These are phyloP conservation scores for Chenopodium berlandieri DNA, from an alignment of 148 eudicot genomes.

Conservation along the genomic window DNA sequence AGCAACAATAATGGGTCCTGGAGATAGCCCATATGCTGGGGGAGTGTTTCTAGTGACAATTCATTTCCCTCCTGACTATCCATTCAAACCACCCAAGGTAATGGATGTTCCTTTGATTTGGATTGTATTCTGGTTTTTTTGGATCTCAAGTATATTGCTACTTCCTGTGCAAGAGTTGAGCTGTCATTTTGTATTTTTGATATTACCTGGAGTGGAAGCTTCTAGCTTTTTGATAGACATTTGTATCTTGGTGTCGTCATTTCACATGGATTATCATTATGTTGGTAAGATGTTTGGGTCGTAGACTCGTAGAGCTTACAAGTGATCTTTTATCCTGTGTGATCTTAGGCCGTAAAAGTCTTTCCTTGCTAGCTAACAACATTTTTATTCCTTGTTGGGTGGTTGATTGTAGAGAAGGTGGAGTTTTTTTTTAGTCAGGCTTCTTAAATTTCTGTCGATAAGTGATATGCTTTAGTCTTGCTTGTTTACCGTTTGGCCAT, in stretches of 20 bases:
- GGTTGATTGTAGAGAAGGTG: not conserved
- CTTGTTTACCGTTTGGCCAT: not conserved
- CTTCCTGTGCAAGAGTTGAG: not conserved
- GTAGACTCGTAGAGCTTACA: not conserved
- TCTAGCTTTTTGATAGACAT: no score
- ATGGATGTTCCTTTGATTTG: not conserved
- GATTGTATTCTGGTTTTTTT: not conserved
- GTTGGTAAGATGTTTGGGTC: not conserved
- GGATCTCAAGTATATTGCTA: not conserved
- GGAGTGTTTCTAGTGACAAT: slow-evolving; percentile 70
- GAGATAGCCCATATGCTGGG: slow-evolving; percentile 69
- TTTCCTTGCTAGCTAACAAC: not conserved
- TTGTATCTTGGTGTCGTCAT: not conserved
- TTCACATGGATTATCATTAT: not conserved
- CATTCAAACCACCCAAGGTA: slow-evolving; percentile 77
- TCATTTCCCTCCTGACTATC: slow-evolving; percentile 73
- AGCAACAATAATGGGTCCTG: slow-evolving; percentile 80
- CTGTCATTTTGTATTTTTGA: not conserved
- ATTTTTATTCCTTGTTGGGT: not conserved
- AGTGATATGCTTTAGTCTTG: not conserved
- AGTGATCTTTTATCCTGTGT: not conserved
- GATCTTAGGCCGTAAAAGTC: not conserved
- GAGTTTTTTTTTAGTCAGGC: not conserved
- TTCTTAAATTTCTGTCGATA: not conserved
- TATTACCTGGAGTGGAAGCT: not conserved